Percentiles rank a stretch among this genome's conserved stretches.
phyloP scores from a whole-genome alignment of 768 basidiomycete genomes.

The Agaricus blazei region DNA sequence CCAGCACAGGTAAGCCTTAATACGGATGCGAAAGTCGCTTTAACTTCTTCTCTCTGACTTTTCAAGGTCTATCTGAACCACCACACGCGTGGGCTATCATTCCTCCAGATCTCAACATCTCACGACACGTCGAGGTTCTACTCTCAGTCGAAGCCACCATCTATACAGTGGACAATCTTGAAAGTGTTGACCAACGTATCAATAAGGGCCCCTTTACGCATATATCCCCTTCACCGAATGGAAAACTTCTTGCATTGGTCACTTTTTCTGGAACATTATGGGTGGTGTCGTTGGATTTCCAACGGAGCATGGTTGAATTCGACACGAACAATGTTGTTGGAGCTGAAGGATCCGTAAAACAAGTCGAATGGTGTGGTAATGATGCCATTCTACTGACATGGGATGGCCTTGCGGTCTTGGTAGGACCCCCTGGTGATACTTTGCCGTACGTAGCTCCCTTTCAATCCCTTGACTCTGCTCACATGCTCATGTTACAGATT shows the following conservation, averaged over 20 bases:
- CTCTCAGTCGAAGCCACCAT: constrained; percentile 80
- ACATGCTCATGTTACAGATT: constrained; percentile 44
- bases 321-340: constrained; percentile 55
- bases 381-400: constrained; percentile 90
- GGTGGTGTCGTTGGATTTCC: constrained; percentile 96
- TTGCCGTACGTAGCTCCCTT: constrained; percentile 55
- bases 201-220: constrained; percentile 86
- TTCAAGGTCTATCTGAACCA: constrained; percentile 64
- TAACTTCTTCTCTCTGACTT: background rate
- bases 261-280: constrained; percentile 70
- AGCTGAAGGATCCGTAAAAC: constrained; percentile 54
- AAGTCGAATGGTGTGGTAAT: constrained; percentile 94
- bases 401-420: constrained; percentile 70
- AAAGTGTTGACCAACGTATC: constrained; percentile 82
- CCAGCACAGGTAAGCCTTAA: constrained; percentile 59
- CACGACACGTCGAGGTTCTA: constrained; percentile 86
- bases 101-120: constrained; percentile 84
- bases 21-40: background rate
- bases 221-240: constrained; percentile 88
- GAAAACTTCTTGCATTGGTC: constrained; percentile 83
- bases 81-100: constrained; percentile 87
- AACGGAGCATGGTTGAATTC: constrained; percentile 83
- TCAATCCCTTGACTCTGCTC: background rate
- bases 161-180: constrained; percentile 82
- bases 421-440: constrained; percentile 90